Base-by-base conservation (phyloP, 306 rosid genomes). In the Fragaria nilgerrensis region DNA sequence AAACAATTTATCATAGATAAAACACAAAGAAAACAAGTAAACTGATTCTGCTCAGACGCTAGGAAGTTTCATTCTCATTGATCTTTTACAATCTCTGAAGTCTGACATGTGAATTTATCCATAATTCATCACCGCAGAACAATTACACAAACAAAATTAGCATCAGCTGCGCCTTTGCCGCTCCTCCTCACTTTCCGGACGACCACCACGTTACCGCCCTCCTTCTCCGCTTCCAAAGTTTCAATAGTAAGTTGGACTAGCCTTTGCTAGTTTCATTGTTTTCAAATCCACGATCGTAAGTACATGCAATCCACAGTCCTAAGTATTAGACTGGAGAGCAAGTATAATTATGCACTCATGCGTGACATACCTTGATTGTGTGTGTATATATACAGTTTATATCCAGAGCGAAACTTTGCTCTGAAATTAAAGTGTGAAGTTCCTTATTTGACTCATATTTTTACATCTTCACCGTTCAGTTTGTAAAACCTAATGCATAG, bases 21-120 rank as follows among this genome's bases (percentile, higher is more conserved):
- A 9, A 44, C 14, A 50, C 16, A 25, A 20, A 3, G 5, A 13
- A 68, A 19, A 43, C 1, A 15, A 41, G 27, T 2, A 55, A 7
- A 15, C 8, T 22, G 1, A 32, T 22, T 74, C 84, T 56, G 96
- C 94, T 89, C 96, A 85, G 90, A 2, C 0, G 47, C 23, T 50
- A 73, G 52, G 92, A 92, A 79, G 67, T 76, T 72, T 84, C 84
- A 75, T 84, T 87, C 96, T 88, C 97, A 92, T 81, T 68, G 97
- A 90, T 69, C 80, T 63, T 27, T 8, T 1, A 79, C 72, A 85
- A 85, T 81, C 96, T 87, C 92, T 69, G 96, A 92, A 90, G 97
- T 92, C 97, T 92, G 97, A 89, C 97, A 92, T 90, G 96, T 80
- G 96, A 84, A 78, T 75, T 86, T 0, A 78, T 86, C 82, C 91